Conservation (phyloP, 1,284 basidiomycete genomes). For the Vanrija sp. region DNA sequence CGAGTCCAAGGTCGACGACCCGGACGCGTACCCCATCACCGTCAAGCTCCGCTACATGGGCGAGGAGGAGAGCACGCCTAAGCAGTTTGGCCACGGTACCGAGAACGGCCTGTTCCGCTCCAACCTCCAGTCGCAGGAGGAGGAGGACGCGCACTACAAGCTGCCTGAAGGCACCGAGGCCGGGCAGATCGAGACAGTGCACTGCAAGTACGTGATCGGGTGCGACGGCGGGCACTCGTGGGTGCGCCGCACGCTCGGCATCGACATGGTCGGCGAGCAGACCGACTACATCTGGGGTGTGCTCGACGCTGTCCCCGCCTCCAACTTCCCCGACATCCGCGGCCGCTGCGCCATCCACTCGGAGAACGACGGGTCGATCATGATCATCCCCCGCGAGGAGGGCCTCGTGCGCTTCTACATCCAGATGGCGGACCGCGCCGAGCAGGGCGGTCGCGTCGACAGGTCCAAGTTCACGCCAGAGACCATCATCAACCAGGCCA, state of each 20-base stretch:
- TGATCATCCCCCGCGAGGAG: constrained; percentile 22
- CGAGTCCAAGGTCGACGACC: constrained; percentile 13
- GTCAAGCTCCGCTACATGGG: constrained; percentile 13
- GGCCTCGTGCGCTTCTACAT: constrained; percentile 23
- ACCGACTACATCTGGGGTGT: constrained; percentile 29
- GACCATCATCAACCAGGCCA: constrained; percentile 31
- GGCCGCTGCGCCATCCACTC: constrained; percentile 22
- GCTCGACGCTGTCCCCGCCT: constrained; percentile 19
- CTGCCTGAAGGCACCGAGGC: constrained; percentile 14
- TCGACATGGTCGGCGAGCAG: constrained; percentile 26
- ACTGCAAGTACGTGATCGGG: constrained; percentile 29
- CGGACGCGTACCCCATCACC: constrained; percentile 17
- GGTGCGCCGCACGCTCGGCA: constrained; percentile 20
- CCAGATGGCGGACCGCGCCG: constrained; percentile 15
- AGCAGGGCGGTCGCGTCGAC: constrained; percentile 17
- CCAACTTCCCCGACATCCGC: constrained; percentile 24
- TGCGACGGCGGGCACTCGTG: constrained; percentile 31
- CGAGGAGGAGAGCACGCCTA: constrained; percentile 15
- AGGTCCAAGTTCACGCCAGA: constrained; percentile 31
- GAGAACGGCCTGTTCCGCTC: constrained; percentile 21
- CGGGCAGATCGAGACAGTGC: constrained; percentile 17
- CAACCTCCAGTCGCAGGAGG: constrained; percentile 14
- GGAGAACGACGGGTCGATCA: constrained; percentile 15
- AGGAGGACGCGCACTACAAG: constrained; percentile 18
- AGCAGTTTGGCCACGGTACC: constrained; percentile 17